phyloP scores from a whole-genome alignment of 1,284 basidiomycete genomes.

The Ceratobasidium papillatum region DNA sequence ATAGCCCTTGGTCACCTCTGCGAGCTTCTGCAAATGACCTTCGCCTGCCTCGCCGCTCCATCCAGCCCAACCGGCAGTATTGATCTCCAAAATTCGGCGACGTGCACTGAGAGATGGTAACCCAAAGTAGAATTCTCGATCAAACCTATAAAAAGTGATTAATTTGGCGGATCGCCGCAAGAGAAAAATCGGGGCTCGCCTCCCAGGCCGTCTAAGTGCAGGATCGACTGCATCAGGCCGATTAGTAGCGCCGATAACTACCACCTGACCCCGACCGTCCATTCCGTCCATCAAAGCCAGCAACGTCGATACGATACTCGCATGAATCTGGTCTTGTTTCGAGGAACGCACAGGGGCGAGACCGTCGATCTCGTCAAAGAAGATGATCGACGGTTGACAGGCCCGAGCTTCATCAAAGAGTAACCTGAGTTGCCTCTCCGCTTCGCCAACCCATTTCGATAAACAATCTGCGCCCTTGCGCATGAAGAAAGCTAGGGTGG shows the following conservation, averaged over 20 bases:
- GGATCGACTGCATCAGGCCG: constrained; percentile 97
- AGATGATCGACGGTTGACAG: constrained; percentile 94
- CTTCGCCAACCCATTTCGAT: constrained; percentile 99
- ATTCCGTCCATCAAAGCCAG: constrained; percentile 99
- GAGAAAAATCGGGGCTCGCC: constrained; percentile 50
- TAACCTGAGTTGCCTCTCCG: constrained; percentile 93
- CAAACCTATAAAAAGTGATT: constrained; percentile 62
- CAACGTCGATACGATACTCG: constrained; percentile 95
- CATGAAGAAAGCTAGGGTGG: constrained; percentile 92
- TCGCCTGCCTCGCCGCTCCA: constrained; percentile 67
- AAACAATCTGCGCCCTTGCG: constrained; percentile 98
- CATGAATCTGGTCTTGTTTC: constrained; percentile 99
- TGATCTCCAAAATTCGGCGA: constrained; percentile 89
- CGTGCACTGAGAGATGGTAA: constrained; percentile 86
- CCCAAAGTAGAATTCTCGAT: constrained; percentile 98
- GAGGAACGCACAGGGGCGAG: constrained; percentile 96
- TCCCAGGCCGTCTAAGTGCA: constrained; percentile 90
- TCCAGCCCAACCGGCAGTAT: constrained; percentile 91
- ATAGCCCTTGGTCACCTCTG: constrained; percentile 95
- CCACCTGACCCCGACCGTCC: constrained; percentile 89
- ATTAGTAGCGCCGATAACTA: constrained; percentile 91
- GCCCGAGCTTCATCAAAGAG: constrained; percentile 96
- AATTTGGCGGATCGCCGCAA: background rate
- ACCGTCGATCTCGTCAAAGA: constrained; percentile 96
- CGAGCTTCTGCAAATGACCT: constrained; percentile 73